phyloP scores from a whole-genome alignment of 176 grass and related monocot genomes.

The Poa annua region DNA sequence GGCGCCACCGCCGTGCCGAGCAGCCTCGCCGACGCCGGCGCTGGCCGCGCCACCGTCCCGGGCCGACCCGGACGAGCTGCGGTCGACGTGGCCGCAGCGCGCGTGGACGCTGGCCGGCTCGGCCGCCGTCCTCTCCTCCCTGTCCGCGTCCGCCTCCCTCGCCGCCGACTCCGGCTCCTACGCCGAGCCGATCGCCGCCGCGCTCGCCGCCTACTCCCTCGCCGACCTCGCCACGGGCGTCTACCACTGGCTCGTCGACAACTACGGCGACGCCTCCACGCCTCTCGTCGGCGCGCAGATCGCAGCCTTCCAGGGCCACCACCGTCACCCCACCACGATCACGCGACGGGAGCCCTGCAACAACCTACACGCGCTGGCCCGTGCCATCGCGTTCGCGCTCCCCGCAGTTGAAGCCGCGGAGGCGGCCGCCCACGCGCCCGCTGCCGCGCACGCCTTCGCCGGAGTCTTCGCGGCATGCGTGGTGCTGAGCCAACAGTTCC shows the following conservation, averaged over 20 bases:
- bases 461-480: constrained; percentile 64
- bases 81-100: constrained; percentile 81
- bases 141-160: constrained; percentile 62
- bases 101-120: constrained; percentile 73
- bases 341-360: constrained; percentile 67
- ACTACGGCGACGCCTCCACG: constrained; percentile 77
- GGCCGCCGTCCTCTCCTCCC: constrained; percentile 61
- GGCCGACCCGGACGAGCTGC: constrained; percentile 52
- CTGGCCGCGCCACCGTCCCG: neutral
- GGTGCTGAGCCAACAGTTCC: constrained; percentile 91
- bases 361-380: constrained; percentile 75
- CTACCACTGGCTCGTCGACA: constrained; percentile 94
- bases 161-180: constrained; percentile 34
- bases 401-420: constrained; percentile 21
- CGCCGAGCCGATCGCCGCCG: constrained; percentile 36
- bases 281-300: constrained; percentile 74
- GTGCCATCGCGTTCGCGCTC: constrained; percentile 50
- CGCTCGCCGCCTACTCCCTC: constrained; percentile 60
- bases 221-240: constrained; percentile 81
- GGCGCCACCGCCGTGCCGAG: constrained; percentile 32
- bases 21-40: neutral
- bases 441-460: constrained; percentile 61
- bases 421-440: neutral
- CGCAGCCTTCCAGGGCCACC: constrained; percentile 90
- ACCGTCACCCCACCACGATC: constrained; percentile 72